These are phyloP conservation scores for Theileria parva DNA, from an alignment of 169 alveolate genomes.

Conservation along the genomic window DNA sequence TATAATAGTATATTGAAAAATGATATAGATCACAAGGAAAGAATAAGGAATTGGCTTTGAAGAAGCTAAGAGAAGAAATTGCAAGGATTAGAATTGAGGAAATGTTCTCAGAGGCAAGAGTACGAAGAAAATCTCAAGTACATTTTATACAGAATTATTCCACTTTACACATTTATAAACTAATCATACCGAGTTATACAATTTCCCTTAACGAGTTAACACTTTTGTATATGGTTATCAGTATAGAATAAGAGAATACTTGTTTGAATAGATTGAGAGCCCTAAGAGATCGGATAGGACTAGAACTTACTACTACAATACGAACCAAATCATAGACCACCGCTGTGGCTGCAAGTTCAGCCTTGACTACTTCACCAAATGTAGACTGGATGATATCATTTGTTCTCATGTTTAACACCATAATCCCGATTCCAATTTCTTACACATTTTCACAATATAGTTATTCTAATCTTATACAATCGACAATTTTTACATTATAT, in stretches of 20 bases:
- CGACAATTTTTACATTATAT: no score
- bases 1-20: no score
- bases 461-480: no score
- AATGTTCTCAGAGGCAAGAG: conserved; percentile 39
- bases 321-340: conserved; percentile 59
- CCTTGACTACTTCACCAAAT: conserved; percentile 41
- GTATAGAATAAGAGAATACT: background rate
- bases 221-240: no score
- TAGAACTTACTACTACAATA: conserved; percentile 64
- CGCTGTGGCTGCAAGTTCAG: conserved; percentile 68
- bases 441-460: no score
- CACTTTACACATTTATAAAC: background rate
- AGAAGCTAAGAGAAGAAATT: conserved; percentile 44
- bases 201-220: no score
- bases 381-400: conserved; percentile 46
- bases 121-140: conserved; percentile 50
- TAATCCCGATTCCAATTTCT: no score
- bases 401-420: conserved; percentile 49
- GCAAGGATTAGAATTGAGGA: conserved; percentile 43
- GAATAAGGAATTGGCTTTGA: conserved; percentile 56
- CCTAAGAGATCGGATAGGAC: conserved; percentile 55
- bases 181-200: no score
- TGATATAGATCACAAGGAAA: conserved; percentile 48
- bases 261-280: conserved; percentile 30
- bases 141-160: no score